phyloP scores from a whole-genome alignment of 1,284 basidiomycete genomes.

The Cryptococcus sp. region DNA sequence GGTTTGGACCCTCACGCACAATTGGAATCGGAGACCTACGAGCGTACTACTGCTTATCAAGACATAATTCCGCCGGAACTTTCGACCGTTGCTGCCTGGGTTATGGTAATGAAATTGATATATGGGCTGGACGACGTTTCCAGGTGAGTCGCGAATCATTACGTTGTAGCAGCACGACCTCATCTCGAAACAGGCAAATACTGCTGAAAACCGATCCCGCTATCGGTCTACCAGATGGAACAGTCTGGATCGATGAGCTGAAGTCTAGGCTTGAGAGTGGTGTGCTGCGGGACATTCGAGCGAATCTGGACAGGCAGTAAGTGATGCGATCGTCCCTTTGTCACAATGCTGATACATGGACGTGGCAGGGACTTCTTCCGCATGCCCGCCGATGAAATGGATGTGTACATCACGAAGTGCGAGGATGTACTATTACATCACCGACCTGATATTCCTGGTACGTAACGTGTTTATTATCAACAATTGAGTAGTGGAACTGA shows the following conservation, averaged over 20 bases:
- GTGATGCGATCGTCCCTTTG: slow-evolving; percentile 2
- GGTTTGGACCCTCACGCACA: not conserved
- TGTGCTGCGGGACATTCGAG: slow-evolving; percentile 24
- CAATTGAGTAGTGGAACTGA: not conserved
- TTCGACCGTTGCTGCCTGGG: slow-evolving; percentile 63
- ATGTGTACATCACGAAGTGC: slow-evolving; percentile 33
- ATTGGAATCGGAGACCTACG: slow-evolving; percentile 13
- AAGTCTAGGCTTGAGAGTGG: slow-evolving; percentile 47
- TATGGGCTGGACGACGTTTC: slow-evolving; percentile 75
- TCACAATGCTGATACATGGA: not conserved
- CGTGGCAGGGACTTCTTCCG: slow-evolving; percentile 26
- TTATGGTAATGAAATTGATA: slow-evolving; percentile 75
- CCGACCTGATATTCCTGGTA: slow-evolving; percentile 18
- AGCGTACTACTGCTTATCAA: slow-evolving; percentile 21
- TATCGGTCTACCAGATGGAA: slow-evolving; percentile 62
- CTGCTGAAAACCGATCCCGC: slow-evolving; percentile 54
- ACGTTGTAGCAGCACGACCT: not conserved
- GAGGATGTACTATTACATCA: slow-evolving; percentile 37
- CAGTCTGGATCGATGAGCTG: slow-evolving; percentile 61
- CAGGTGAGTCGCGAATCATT: slow-evolving; percentile 56
- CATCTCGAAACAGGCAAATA: slow-evolving; percentile 9
- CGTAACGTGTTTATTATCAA: not conserved
- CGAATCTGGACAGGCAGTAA: slow-evolving; percentile 27
- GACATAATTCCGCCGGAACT: slow-evolving; percentile 69
- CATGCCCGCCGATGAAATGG: slow-evolving; percentile 35